Base-by-base conservation (phyloP, 2,329 filamentous ascomycete genomes). In the Penicillium glabrum region DNA sequence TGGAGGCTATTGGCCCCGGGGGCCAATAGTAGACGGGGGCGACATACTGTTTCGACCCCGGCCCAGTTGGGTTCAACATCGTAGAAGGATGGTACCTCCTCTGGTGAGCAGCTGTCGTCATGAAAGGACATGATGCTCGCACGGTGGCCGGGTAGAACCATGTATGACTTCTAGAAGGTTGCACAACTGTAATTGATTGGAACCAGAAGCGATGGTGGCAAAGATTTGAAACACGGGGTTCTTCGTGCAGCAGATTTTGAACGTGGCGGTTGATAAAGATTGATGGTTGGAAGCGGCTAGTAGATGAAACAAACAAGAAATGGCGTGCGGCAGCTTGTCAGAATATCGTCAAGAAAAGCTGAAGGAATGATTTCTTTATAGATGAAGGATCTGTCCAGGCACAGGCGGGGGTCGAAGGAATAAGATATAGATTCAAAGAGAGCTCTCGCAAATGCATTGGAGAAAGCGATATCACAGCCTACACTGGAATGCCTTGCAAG, bases 401-500 rank as follows among this genome's bases (percentile, higher is more conserved):
- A 58, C 52, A 56, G 49, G 54, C 43, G 56, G 55, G 56, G 53
- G 59, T 39, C 53, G 56, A 57, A 49, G 49, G 43, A 63, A 61
- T 57, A 59, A 66, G 54, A 58, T 54, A 58, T 61, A 63, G 61
- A 65, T 57, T 53, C 50, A 59, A 56, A 52, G 57, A 52, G 56
- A 21, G 56, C 55, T 67, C 65, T 65, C 64, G 67, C 65, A 68
- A 68, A 62, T 61, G 54, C 49, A 57, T 57, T 61, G 56, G 57
- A 62, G 59, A 55, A 41, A n/a, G 14, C 33, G 63, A 66, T 62
- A 68, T 67, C 62, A 68, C 65, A 58, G 58, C 61, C 43, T 47
- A 51, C 53, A 61, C 53, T 59, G 63, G 58, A 67, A 59, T 69
- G 71, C 69, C 71, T 73, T 63, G 67, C 67, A 60, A 73, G 69